Conservation (phyloP, 345 rosid species). For the Dipteronia sinensis region DNA sequence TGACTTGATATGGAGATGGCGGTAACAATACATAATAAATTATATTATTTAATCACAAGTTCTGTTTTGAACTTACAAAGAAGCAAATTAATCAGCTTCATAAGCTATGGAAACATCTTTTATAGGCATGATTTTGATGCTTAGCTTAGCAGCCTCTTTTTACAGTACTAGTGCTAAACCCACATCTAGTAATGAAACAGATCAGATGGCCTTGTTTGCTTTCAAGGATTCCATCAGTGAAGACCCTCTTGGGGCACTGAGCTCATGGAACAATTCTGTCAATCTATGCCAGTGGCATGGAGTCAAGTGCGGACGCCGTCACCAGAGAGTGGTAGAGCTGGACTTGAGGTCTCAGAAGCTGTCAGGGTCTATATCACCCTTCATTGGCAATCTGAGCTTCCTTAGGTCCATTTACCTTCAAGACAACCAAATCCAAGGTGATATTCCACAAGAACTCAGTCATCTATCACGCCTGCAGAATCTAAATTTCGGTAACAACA, state of each 20-base stretch:
- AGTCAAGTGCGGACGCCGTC: not conserved
- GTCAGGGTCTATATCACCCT: slow-evolving; percentile 11
- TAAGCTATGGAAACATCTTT: not conserved
- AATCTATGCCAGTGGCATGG: slow-evolving; percentile 7
- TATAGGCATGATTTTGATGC: not conserved
- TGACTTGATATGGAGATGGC: too few relatives aligned
- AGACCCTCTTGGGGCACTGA: not conserved
- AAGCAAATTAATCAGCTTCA: too few relatives aligned
- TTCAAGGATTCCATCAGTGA: not conserved
- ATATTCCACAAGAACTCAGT: slow-evolving; percentile 3
- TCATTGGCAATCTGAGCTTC: slow-evolving; percentile 8
- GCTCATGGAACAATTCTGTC: slow-evolving; percentile 13
- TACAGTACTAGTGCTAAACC: not conserved
- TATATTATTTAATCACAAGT: too few relatives aligned
- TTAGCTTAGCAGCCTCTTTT: not conserved
- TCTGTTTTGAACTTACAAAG: too few relatives aligned
- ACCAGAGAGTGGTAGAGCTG: slow-evolving; percentile 1
- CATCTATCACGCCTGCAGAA: not conserved
- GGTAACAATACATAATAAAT: too few relatives aligned
- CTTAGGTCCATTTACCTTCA: not conserved
- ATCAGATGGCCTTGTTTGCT: not conserved
- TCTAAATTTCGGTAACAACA: not conserved
- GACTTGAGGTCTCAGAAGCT: slow-evolving; percentile 6
- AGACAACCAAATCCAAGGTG: slow-evolving; percentile 8
- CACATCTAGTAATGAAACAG: not conserved